These are phyloP conservation scores for Pinus taeda DNA, from an alignment of 75 land plant genomes.

Conservation along the genomic window DNA sequence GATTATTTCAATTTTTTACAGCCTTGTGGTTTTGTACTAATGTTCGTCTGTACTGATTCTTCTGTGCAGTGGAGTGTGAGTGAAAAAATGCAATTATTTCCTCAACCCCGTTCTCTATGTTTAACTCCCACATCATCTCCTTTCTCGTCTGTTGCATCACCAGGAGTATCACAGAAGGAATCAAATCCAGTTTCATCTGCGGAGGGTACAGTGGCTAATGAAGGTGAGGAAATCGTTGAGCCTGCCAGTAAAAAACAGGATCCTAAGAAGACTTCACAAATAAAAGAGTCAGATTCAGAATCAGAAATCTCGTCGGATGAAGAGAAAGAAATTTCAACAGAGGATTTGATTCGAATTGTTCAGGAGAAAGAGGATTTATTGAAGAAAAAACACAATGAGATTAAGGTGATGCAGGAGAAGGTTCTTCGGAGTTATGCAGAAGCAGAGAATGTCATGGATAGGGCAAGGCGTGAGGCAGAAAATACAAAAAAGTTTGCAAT, in stretches of 20 bases:
- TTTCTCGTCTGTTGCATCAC: conserved; percentile 9
- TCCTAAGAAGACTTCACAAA: no score
- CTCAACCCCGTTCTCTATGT: background rate
- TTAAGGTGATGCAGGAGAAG: conserved; percentile 75
- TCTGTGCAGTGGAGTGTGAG: background rate
- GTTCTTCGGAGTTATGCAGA: conserved; percentile 79
- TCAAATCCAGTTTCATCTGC: background rate
- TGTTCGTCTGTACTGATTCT: background rate
- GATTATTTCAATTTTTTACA: background rate
- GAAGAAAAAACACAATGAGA: conserved; percentile 44
- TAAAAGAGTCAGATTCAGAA: conserved; percentile 16
- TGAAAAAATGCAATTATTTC: conserved; percentile 3
- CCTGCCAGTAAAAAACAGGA: background rate
- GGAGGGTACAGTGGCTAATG: background rate
- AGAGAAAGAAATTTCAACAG: conserved; percentile 41
- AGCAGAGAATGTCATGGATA: conserved; percentile 77
- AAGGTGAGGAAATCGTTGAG: background rate
- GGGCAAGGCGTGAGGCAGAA: conserved; percentile 82
- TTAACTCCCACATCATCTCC: conserved; percentile 2
- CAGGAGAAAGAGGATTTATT: conserved; percentile 64
- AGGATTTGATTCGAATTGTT: conserved; percentile 64
- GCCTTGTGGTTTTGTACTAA: background rate
- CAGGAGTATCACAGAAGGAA: conserved; percentile 1
- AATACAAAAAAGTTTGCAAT: conserved; percentile 83
- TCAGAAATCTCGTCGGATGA: conserved; percentile 34